Conservation (phyloP, 176 grass and related monocot species). For the Phragmites australis region DNA sequence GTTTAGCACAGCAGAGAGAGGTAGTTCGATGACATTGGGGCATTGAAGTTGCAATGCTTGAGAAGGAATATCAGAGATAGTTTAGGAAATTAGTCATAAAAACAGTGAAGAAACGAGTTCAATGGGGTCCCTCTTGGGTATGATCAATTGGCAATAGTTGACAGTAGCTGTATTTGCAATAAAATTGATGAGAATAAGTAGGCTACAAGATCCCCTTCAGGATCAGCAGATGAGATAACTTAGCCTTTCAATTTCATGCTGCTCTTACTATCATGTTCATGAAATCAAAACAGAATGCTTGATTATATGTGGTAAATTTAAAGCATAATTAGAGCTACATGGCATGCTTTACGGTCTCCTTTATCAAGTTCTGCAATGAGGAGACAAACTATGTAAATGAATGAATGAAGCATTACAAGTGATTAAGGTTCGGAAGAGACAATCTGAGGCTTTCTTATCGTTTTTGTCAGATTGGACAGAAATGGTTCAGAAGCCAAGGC, state of each 20-base stretch:
- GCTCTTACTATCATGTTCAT: background rate
- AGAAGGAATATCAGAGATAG: background rate
- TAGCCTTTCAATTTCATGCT: background rate
- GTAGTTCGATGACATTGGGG: background rate
- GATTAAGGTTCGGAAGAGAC: background rate
- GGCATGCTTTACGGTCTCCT: background rate
- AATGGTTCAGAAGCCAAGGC: background rate
- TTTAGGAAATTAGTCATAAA: background rate
- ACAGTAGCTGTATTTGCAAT: background rate
- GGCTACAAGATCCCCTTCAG: background rate
- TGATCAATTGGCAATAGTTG: background rate
- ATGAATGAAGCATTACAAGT: background rate
- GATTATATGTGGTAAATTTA: background rate
- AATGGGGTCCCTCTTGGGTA: background rate
- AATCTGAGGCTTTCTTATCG: background rate
- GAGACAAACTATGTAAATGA: background rate
- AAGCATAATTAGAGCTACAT: background rate
- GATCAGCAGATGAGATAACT: background rate
- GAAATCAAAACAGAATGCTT: background rate
- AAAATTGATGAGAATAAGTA: background rate
- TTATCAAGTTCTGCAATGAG: background rate
- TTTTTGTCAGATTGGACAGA: background rate
- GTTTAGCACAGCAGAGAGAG: background rate
- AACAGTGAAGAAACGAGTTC: background rate
- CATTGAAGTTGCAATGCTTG: background rate